These are phyloP conservation scores for Cladosporium cucumerinum DNA, from an alignment of 2,329 filamentous ascomycete genomes.

Conservation along the genomic window DNA sequence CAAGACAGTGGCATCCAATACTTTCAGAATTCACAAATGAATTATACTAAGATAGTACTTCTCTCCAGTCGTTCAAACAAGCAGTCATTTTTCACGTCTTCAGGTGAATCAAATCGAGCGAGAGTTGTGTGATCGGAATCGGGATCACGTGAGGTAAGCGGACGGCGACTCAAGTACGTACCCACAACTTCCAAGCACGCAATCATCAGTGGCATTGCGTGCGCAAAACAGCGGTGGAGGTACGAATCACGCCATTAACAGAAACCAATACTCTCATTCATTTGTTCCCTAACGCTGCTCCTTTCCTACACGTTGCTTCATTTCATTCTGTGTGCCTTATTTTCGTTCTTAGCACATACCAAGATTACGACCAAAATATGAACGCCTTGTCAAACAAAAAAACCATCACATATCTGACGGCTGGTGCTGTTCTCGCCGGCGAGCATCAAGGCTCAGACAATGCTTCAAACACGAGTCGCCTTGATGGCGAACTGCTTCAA, in stretches of 20 bases:
- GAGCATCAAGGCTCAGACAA: not conserved
- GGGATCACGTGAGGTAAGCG: not conserved
- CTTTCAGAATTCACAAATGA: too few relatives aligned
- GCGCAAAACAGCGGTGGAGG: not conserved
- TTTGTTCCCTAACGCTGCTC: not conserved
- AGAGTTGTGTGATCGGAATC: too few relatives aligned
- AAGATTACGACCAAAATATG: not conserved
- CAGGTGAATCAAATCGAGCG: too few relatives aligned
- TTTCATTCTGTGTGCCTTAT: not conserved
- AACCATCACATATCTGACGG: not conserved
- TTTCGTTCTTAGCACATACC: not conserved
- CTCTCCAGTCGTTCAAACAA: too few relatives aligned
- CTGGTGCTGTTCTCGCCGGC: not conserved
- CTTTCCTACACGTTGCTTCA: not conserved
- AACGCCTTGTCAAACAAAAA: not conserved
- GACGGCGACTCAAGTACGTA: not conserved
- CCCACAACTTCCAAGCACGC: not conserved
- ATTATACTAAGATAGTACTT: too few relatives aligned
- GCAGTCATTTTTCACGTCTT: too few relatives aligned
- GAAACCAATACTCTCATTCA: not conserved
- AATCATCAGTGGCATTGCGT: not conserved
- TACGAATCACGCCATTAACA: not conserved
- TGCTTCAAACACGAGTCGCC: slow-evolving; percentile 2
- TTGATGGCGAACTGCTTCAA: slow-evolving; percentile 73
- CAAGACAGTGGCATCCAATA: too few relatives aligned